Conservation (phyloP, 495 filamentous ascomycete species). For the Oidiodendron maius region DNA sequence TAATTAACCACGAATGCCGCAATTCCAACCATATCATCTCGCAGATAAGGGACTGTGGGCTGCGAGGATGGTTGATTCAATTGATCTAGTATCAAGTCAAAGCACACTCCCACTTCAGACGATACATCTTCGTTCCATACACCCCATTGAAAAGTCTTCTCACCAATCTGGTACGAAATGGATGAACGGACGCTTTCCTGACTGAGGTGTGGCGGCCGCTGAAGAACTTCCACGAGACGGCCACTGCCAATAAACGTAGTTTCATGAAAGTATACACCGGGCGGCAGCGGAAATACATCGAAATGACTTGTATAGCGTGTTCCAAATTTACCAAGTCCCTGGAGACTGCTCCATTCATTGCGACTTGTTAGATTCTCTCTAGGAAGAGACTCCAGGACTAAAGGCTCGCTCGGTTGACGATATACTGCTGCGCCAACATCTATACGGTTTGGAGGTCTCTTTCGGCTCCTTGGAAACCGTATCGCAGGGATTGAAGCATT, state of each 20-base stretch:
- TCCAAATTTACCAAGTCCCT: slow-evolving; percentile 52
- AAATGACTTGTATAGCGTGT: slow-evolving; percentile 72
- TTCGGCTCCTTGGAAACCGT: slow-evolving; percentile 25
- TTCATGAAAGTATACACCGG: slow-evolving; percentile 70
- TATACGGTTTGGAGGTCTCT: slow-evolving; percentile 47
- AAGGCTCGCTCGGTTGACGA: slow-evolving; percentile 40
- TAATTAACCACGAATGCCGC: slow-evolving; percentile 25
- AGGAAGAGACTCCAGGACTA: slow-evolving; percentile 21
- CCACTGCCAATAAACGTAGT: slow-evolving; percentile 73
- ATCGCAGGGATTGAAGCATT: slow-evolving; percentile 5
- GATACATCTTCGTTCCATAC: slow-evolving; percentile 64
- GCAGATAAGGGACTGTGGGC: slow-evolving; percentile 1
- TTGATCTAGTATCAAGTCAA: slow-evolving; percentile 49
- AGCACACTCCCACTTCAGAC: slow-evolving; percentile 56
- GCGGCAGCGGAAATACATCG: slow-evolving; percentile 57
- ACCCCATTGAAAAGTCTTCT: slow-evolving; percentile 55
- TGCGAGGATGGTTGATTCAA: slow-evolving; percentile 13
- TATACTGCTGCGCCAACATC: slow-evolving; percentile 43
- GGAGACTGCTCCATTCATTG: slow-evolving; percentile 35
- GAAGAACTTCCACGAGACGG: slow-evolving; percentile 47
- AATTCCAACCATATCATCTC: slow-evolving; percentile 19
- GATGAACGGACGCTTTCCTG: slow-evolving; percentile 17
- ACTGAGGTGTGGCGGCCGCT: slow-evolving; percentile 22
- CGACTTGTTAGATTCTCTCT: slow-evolving; percentile 11
- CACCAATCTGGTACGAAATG: slow-evolving; percentile 37